Base-by-base conservation (phyloP, 1,284 basidiomycete genomes). In the Pascua guehoae region DNA sequence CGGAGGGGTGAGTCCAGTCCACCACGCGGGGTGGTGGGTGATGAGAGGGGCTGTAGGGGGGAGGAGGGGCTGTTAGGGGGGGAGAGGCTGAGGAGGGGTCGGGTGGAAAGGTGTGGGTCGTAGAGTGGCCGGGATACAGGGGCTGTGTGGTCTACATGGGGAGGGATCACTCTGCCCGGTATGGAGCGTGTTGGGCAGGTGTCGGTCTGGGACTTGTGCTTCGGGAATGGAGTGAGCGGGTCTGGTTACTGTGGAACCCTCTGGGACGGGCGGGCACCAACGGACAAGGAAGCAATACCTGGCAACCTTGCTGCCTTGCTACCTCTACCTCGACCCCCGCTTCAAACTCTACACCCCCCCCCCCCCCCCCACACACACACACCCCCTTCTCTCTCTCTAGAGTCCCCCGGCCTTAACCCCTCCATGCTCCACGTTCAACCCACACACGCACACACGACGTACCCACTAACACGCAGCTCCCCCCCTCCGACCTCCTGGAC, bases 401-500 rank as follows among this genome's bases (percentile, higher is more conserved):
- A 3, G 3, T 32, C 24, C 24, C 24, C 24, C 24, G 24, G 3
- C 24, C 24, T 32, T 8, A 41, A n/a, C 12, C 40, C 40, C 40
- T 12, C 40, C 12, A 12, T 8, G 40, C 40, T n/a, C 40, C n/a
- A n/a, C n/a, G n/a, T n/a, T n/a, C n/a, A n/a, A n/a, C 24, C 15
- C 32, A 9, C 32, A 32, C 24, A 32, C 24, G 4, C 12, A 8
- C 12, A 4, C 12, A 12, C 18, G 10, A 7, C 44, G 18, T 17
- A 9, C 38, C 32, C 49, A 7, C 8, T 41, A 15, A 11, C n/a
- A 12, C 36, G 42, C 45, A 9, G 41, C 57, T 91, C 69, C 41
- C 78, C 5, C 81, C 81, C n/a, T 71, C 84, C 1, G 70, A 76
- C 17, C 77, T 97, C 55, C 81, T 98, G 41, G 82, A 87, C 63